Conservation (phyloP, 805 yeast species). For the Pichia deserticola region DNA sequence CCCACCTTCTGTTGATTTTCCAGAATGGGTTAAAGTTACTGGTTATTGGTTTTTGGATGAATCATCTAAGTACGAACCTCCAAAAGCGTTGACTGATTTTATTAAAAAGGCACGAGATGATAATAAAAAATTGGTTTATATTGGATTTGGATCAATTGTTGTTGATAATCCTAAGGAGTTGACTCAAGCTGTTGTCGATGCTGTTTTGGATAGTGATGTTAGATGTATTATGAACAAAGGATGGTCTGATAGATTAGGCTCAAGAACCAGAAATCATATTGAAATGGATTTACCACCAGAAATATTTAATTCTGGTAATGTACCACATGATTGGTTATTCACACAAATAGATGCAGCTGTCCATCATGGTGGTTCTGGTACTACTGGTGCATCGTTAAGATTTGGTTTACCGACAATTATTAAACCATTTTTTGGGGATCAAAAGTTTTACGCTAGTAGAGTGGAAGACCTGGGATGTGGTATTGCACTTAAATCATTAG, state of each 20-base stretch:
- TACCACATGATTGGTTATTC: constrained; percentile 94
- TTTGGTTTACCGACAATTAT: constrained; percentile 85
- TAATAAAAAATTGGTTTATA: constrained; percentile 70
- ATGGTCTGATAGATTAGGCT: constrained; percentile 72
- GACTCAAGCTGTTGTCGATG: constrained; percentile 70
- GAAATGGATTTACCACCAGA: constrained; percentile 55
- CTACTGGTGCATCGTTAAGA: constrained; percentile 85
- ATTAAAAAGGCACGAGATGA: constrained; percentile 53
- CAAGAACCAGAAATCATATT: constrained; percentile 26
- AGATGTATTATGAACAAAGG: constrained; percentile 87
- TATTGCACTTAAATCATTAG: constrained; percentile 58
- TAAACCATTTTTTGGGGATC: constrained; percentile 96
- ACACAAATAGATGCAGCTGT: constrained; percentile 88
- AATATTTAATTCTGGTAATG: constrained; percentile 59
- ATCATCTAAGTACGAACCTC: constrained; percentile 45
- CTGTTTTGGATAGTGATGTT: constrained; percentile 74
- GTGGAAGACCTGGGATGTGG: constrained; percentile 91
- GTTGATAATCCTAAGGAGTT: constrained; percentile 74
- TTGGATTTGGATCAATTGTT: constrained; percentile 94
- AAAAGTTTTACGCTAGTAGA: constrained; percentile 81
- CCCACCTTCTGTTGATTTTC: constrained; percentile 89
- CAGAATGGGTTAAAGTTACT: constrained; percentile 92
- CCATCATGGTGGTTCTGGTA: constrained; percentile 96
- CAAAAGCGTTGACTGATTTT: constrained; percentile 48
- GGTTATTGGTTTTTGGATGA: constrained; percentile 90